Evolutionary conservation across 1,139 yeast genomes (phyloP).

Genomic region (Geotrichum australiense): DNA sequence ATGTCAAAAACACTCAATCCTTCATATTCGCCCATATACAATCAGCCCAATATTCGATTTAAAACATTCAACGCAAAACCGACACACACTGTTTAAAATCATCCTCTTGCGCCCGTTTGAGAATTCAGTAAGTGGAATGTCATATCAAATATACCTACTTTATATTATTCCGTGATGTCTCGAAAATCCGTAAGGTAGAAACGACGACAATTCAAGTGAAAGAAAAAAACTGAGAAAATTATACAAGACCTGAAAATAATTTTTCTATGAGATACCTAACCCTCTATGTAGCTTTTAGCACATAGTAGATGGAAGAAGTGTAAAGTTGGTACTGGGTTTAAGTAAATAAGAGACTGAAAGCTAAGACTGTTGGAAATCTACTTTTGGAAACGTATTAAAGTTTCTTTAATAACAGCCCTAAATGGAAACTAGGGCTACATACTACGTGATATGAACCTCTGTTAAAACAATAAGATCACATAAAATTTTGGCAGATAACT

Average conservation of each 20-base stretch:
- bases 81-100: too few species aligned
- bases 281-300: not conserved
- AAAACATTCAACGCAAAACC: too few species aligned
- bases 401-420: not conserved
- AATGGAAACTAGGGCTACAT: not conserved
- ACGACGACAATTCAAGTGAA: not conserved
- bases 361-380: not conserved
- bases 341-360: not conserved
- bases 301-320: not conserved
- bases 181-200: slow-evolving; percentile 6
- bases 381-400: not conserved
- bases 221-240: not conserved
- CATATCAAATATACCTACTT: slow-evolving; percentile 1
- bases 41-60: too few species aligned
- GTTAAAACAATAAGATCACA: too few species aligned
- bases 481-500: too few species aligned
- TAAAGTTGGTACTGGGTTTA: not conserved
- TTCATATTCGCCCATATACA: too few species aligned
- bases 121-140: too few species aligned
- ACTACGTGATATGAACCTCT: too few species aligned
- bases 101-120: too few species aligned
- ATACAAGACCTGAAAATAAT: not conserved
- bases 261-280: slow-evolving; percentile 3
- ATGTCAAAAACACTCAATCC: too few species aligned
- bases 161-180: not conserved